phyloP scores from a whole-genome alignment of 139 green algal species.

The Gonium pectorale region DNA sequence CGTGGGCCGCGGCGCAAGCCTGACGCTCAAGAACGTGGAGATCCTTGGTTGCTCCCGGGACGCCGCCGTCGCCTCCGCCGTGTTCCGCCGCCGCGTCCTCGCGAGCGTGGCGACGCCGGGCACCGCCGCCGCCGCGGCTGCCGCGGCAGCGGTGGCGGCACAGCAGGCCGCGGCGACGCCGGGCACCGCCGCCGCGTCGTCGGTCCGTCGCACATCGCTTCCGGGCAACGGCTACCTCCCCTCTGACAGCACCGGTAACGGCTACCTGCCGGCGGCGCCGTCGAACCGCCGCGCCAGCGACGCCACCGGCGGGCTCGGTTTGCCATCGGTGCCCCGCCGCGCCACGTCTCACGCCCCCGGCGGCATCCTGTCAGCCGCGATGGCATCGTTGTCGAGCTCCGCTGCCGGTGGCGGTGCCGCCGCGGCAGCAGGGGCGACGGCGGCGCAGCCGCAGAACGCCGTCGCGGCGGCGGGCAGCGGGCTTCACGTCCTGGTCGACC shows the following conservation, averaged over 20 bases:
- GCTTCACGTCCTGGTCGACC: slow-evolving; percentile 8
- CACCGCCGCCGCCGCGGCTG: background rate
- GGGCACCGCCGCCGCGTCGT: background rate
- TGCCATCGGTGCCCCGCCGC: background rate
- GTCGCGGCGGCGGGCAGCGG: background rate
- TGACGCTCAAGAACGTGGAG: slow-evolving; percentile 36
- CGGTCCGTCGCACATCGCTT: too few relatives aligned
- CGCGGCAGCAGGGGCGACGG: background rate
- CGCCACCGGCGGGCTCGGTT: background rate
- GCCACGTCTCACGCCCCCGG: background rate
- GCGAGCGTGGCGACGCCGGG: background rate
- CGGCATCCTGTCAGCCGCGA: background rate
- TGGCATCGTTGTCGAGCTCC: background rate
- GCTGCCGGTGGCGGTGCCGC: too few relatives aligned
- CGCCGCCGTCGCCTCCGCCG: background rate
- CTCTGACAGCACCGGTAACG: too few relatives aligned
- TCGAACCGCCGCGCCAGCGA: background rate
- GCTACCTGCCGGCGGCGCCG: too few relatives aligned
- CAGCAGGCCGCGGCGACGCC: background rate
- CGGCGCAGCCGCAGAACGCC: background rate
- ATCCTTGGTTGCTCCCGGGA: slow-evolving; percentile 28
- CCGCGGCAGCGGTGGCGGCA: background rate
- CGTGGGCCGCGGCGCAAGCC: slow-evolving; percentile 19
- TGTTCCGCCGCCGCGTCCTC: background rate
- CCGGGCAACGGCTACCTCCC: too few relatives aligned